Evolutionary conservation across 169 alveolate genomes (phyloP), one percentile per base, ranked within the genome.

Genomic region (Babesia caballi): DNA sequence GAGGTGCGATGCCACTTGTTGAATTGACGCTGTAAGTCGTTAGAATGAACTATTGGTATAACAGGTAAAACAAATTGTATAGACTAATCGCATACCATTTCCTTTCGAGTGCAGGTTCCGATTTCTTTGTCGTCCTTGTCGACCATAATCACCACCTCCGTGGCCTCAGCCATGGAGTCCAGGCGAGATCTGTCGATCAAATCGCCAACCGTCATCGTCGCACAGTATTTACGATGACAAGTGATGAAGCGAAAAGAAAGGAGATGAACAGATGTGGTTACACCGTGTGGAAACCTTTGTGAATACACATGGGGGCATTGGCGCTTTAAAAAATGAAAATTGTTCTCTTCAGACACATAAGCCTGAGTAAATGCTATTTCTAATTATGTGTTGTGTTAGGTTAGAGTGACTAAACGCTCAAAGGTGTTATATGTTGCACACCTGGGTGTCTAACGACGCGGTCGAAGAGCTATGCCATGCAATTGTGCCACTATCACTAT

Each of bases 1-100:
- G 91, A 65, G 23, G 86, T 51, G 61, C 91, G 61, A 57, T 85
- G 91, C 91, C 91, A 85, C 52, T 67, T 65, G 40, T 85, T 85
- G 40, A 66, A 47, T 51, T 41, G 73, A 23, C 89, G 35, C 91
- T 70, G 65, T 15, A 35, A 32, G 32, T 1, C 23, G 32, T 32
- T 32, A 70, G 38, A 17, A 19, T 53, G 0, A 6, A 2, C 25
- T 52, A 52, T 52, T 35, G 19, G 42, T 19, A 19, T 47, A 11
- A 12, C 40, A 14, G 17, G 25, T 19, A 1, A 50, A 2, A 19
- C 6, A 25, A 19, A 28, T 9, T 33, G 17, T 23, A 9, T 32
- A 8, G 49, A 19, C 9, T 21, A 1, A 53, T 17, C 44, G 15
- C 68, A 11, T 58, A 70, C 82, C 82, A 70, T 70, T 44, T 70